Conservation (phyloP, 1,284 basidiomycete species). For the Ceratobasidium sp. region DNA sequence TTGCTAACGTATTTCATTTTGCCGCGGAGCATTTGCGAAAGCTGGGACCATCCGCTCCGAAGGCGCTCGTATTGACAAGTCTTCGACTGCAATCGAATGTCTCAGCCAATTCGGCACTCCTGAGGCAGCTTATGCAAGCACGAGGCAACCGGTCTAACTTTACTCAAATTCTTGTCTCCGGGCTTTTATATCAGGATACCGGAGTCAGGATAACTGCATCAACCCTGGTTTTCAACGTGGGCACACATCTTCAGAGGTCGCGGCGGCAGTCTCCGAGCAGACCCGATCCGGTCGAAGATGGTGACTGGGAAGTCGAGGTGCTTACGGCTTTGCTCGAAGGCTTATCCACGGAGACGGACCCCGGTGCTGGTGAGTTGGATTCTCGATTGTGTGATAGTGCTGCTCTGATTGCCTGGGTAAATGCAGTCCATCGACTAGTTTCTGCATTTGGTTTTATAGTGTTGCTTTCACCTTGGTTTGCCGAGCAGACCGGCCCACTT, state of each 20-base stretch:
- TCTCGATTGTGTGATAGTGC: slow-evolving; percentile 10
- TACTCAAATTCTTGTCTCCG: slow-evolving; percentile 71
- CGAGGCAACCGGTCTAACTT: slow-evolving; percentile 57
- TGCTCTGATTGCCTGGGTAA: slow-evolving; percentile 19
- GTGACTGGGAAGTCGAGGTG: slow-evolving; percentile 87
- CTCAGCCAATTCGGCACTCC: slow-evolving; percentile 69
- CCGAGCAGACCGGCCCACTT: slow-evolving; percentile 69
- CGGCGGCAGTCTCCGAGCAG: slow-evolving; percentile 59
- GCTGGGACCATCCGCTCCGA: slow-evolving; percentile 61
- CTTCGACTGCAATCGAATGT: slow-evolving; percentile 82
- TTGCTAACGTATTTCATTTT: slow-evolving; percentile 55
- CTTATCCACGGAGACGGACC: slow-evolving; percentile 74
- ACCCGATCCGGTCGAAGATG: slow-evolving; percentile 63
- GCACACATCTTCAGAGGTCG: slow-evolving; percentile 57
- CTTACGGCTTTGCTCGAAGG: slow-evolving; percentile 83
- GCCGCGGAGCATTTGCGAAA: slow-evolving; percentile 60
- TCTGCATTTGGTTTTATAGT: slow-evolving; percentile 81
- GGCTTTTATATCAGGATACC: slow-evolving; percentile 76
- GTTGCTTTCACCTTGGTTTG: slow-evolving; percentile 67
- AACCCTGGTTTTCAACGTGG: slow-evolving; percentile 82
- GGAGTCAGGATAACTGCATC: slow-evolving; percentile 82
- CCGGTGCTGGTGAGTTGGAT: slow-evolving; percentile 76
- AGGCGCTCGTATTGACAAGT: slow-evolving; percentile 72
- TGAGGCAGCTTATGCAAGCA: slow-evolving; percentile 58
- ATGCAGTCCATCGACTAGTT: slow-evolving; percentile 79